These are phyloP conservation scores for Lactifluus echinatus DNA, from an alignment of 768 basidiomycete species.

Conservation along the genomic window DNA sequence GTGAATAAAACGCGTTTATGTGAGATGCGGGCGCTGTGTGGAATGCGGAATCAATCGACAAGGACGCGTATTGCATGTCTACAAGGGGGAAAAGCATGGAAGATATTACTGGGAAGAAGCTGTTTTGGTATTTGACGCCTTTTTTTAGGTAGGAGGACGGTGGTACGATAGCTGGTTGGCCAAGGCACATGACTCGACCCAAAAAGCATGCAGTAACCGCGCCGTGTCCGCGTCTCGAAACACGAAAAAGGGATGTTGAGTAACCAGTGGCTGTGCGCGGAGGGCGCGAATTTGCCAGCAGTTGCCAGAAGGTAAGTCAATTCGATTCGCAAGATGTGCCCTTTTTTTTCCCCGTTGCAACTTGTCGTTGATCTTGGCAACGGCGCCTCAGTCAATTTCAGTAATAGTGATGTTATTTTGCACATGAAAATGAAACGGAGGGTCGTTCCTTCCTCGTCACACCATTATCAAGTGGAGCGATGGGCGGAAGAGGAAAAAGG, in stretches of 20 bases:
- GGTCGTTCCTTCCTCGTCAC: background rate
- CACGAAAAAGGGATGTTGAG: background rate
- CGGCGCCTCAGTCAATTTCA: background rate
- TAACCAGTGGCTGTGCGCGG: slow-evolving; percentile 3
- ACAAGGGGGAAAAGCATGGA: background rate
- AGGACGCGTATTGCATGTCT: background rate
- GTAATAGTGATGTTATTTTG: background rate
- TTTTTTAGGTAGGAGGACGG: background rate
- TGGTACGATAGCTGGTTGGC: background rate
- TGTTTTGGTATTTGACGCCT: background rate
- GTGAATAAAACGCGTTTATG: background rate
- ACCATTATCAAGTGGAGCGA: background rate
- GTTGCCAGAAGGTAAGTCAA: background rate
- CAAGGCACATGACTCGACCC: background rate
- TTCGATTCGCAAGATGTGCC: background rate
- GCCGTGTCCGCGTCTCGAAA: background rate
- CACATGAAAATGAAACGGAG: slow-evolving; percentile 3
- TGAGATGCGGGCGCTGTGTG: background rate
- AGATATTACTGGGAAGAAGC: background rate
- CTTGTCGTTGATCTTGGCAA: background rate
- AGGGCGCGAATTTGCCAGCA: background rate
- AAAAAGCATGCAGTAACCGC: background rate
- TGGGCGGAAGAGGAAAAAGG: background rate
- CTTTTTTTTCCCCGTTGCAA: background rate
- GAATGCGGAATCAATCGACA: background rate